Evolutionary conservation across 192 early-diverging fungal species (phyloP).

Genomic region (Funneliformis geosporum): DNA sequence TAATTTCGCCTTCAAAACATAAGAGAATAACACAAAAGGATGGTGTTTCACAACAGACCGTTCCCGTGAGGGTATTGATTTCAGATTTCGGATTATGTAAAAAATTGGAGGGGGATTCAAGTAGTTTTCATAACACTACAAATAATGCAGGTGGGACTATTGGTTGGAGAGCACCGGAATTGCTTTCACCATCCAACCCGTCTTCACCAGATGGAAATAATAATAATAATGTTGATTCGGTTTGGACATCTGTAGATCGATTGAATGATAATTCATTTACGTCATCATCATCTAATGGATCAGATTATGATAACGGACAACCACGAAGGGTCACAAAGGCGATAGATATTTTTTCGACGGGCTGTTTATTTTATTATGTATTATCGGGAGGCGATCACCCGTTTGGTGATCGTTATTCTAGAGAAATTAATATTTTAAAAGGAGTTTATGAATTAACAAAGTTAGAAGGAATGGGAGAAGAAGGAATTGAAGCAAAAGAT

Average conservation of each 20-base stretch:
- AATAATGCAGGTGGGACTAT: slow-evolving; percentile 83
- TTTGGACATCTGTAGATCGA: slow-evolving; percentile 24
- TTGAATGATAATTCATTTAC: slow-evolving; percentile 35
- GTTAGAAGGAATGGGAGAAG: slow-evolving; percentile 69
- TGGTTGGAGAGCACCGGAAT: slow-evolving; percentile 97
- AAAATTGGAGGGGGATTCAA: slow-evolving; percentile 90
- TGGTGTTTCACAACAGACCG: slow-evolving; percentile 32
- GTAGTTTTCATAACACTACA: slow-evolving; percentile 90
- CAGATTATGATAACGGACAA: slow-evolving; percentile 35
- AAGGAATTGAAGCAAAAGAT: slow-evolving; percentile 84
- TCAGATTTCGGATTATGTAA: slow-evolving; percentile 98
- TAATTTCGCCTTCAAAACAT: slow-evolving; percentile 56
- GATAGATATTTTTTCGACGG: slow-evolving; percentile 95
- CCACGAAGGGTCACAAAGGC: slow-evolving; percentile 70
- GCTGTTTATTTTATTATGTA: slow-evolving; percentile 95
- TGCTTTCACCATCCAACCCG: slow-evolving; percentile 42
- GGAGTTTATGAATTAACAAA: slow-evolving; percentile 70
- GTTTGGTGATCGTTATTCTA: slow-evolving; percentile 88
- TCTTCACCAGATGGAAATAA: slow-evolving; percentile 16
- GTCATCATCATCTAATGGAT: slow-evolving; percentile 43
- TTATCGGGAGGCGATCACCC: slow-evolving; percentile 90
- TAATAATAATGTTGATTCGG: neutral
- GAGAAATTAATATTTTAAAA: slow-evolving; percentile 89
- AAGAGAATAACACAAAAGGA: slow-evolving; percentile 39
- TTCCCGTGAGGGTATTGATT: slow-evolving; percentile 73